Percentiles rank a stretch among this genome's conserved stretches.
phyloP scores from a whole-genome alignment of 2,329 filamentous ascomycete genomes.

The Malbranchea zuffiana region DNA sequence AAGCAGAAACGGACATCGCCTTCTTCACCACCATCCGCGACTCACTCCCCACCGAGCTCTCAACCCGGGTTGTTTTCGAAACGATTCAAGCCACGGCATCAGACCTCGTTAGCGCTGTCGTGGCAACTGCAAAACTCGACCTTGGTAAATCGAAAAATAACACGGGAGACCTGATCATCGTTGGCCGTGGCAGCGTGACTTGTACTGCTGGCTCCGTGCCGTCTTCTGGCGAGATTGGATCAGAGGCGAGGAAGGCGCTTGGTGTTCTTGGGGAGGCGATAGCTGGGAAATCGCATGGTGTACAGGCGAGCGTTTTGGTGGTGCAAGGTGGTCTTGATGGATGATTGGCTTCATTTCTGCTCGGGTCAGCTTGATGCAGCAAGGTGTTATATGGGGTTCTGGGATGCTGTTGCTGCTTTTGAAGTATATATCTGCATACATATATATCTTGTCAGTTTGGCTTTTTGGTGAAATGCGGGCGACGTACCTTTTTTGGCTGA shows the following conservation, averaged over 20 bases:
- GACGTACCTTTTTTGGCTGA: no score
- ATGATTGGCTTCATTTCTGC: neutral
- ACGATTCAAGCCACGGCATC: conserved; percentile 20
- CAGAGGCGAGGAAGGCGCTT: conserved; percentile 23
- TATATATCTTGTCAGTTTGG: no score
- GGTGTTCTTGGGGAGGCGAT: conserved; percentile 29
- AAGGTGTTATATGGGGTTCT: neutral
- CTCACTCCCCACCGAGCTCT: conserved; percentile 43
- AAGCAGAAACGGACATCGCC: conserved; percentile 36
- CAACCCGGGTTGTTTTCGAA: conserved; percentile 48
- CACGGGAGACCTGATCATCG: conserved; percentile 58
- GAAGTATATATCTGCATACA: neutral
- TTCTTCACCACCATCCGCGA: conserved; percentile 50
- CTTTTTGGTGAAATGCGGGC: no score
- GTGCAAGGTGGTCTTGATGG: conserved; percentile 46
- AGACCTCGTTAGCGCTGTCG: conserved; percentile 35
- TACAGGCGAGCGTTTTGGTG: conserved; percentile 59
- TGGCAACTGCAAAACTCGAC: conserved; percentile 47
- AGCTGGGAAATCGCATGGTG: conserved; percentile 45
- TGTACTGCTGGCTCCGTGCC: conserved; percentile 9
- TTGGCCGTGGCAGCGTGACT: conserved; percentile 26
- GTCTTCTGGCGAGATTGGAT: conserved; percentile 29
- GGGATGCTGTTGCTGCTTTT: neutral
- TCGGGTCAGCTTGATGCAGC: neutral
- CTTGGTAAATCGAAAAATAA: conserved; percentile 53